A percentile compares a stretch with the other conserved stretches of the same genome.
These are phyloP conservation scores for Colletotrichum sp. DNA, from an alignment of 2,329 filamentous ascomycete species.

Conservation along the genomic window DNA sequence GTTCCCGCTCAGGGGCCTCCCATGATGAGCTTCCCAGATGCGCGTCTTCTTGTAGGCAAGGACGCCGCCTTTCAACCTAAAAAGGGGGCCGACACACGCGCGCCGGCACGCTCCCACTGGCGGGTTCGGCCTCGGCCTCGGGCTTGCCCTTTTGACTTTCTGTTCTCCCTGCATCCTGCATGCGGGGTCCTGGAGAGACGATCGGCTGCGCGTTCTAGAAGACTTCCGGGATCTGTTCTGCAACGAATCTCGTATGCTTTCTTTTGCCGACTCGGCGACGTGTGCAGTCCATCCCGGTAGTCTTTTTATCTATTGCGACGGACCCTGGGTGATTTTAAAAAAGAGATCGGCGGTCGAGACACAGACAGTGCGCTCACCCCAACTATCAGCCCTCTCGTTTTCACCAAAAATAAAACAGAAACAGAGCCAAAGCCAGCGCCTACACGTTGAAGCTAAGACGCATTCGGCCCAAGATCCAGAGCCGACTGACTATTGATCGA, in stretches of 20 bases:
- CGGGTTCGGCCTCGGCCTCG: conserved; percentile 1
- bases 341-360: not conserved
- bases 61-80: not conserved
- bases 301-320: not conserved
- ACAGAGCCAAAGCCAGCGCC: not conserved
- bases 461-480: not conserved
- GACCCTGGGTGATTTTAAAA: not conserved
- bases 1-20: conserved; percentile 18
- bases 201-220: conserved; percentile 19
- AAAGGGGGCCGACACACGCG: conserved; percentile 1
- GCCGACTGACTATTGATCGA: conserved; percentile 1
- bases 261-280: not conserved
- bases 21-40: conserved; percentile 10
- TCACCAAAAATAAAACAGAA: not conserved
- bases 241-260: conserved; percentile 2
- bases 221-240: conserved; percentile 15
- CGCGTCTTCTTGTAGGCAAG: not conserved
- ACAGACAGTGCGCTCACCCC: not conserved
- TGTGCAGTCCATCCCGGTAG: not conserved
- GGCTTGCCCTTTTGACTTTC: conserved; percentile 5
- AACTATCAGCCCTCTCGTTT: not conserved
- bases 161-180: conserved; percentile 12
- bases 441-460: not conserved
- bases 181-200: conserved; percentile 1
- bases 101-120: not conserved